Evolutionary conservation across 1,284 basidiomycete species (phyloP).

Genomic region (Sphaerobolus stellatus): DNA sequence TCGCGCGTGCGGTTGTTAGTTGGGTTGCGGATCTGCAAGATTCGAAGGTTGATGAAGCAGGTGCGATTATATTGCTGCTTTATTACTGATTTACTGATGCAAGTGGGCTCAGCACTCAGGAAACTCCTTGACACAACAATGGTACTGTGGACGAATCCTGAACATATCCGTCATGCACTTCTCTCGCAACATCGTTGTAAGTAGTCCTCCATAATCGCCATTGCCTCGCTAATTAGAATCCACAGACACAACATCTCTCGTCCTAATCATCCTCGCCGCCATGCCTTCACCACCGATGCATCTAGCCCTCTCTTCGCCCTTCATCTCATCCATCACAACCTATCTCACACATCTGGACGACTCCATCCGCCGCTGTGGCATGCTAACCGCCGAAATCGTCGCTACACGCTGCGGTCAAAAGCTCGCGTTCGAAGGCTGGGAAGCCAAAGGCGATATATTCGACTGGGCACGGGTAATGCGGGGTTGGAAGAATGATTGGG

Average conservation of each 20-base stretch:
- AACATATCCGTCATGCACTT: slow-evolving; percentile 73
- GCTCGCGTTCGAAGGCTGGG: slow-evolving; percentile 84
- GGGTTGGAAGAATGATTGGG: slow-evolving; percentile 10
- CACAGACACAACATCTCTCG: slow-evolving; percentile 66
- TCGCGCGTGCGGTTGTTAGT: slow-evolving; percentile 63
- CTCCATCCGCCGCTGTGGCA: slow-evolving; percentile 83
- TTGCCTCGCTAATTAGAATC: slow-evolving; percentile 6
- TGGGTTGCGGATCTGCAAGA: slow-evolving; percentile 49
- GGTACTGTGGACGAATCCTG: slow-evolving; percentile 63
- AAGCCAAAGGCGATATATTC: slow-evolving; percentile 69
- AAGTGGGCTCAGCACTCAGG: slow-evolving; percentile 30
- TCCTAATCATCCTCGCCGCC: slow-evolving; percentile 64
- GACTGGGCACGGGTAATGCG: slow-evolving; percentile 65
- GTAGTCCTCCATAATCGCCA: slow-evolving; percentile 22
- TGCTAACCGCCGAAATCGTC: slow-evolving; percentile 87
- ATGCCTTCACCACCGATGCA: slow-evolving; percentile 49
- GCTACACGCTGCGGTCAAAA: slow-evolving; percentile 60
- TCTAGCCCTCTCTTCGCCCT: slow-evolving; percentile 55
- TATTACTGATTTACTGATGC: slow-evolving; percentile 34
- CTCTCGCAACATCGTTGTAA: slow-evolving; percentile 66
- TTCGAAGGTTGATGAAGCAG: slow-evolving; percentile 37
- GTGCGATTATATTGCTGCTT: slow-evolving; percentile 22
- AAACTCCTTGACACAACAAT: slow-evolving; percentile 48
- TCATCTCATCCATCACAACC: slow-evolving; percentile 71
- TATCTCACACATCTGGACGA: slow-evolving; percentile 82